Conservation (phyloP, 2,329 filamentous ascomycete species). For the Alternaria sp. region DNA sequence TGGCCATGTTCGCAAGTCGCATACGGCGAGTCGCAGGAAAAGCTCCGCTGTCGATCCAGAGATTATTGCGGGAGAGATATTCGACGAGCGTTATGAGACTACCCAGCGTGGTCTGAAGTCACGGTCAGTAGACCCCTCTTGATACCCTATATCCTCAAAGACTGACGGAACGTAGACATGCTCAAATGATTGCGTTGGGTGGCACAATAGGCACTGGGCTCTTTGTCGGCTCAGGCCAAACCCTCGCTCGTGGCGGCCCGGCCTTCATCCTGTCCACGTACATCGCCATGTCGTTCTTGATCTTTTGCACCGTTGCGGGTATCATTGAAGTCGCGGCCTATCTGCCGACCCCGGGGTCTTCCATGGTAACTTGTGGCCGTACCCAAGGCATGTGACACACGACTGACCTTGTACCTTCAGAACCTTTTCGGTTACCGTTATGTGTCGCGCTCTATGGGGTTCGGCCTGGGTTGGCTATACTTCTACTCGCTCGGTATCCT, state of each 20-base stretch:
- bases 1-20: conserved; percentile 7
- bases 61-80: conserved; percentile 36
- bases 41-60: conserved; percentile 34
- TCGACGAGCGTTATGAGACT: conserved; percentile 43
- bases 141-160: conserved; percentile 9
- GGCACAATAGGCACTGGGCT: conserved; percentile 66
- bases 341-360: conserved; percentile 62
- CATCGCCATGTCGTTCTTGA: conserved; percentile 37
- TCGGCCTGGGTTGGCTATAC: conserved; percentile 37
- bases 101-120: conserved; percentile 51
- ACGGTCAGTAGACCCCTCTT: conserved; percentile 31
- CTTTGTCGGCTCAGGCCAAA: conserved; percentile 64
- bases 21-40: conserved; percentile 19
- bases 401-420: background rate
- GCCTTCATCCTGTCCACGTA: conserved; percentile 40
- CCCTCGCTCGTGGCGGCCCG: conserved; percentile 49
- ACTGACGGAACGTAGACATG: conserved; percentile 55
- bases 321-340: conserved; percentile 61
- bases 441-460: conserved; percentile 67
- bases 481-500: conserved; percentile 40
- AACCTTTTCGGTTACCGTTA: conserved; percentile 57
- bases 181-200: conserved; percentile 67
- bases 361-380: conserved; percentile 45
- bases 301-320: conserved; percentile 32
- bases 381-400: background rate